Evolutionary conservation across 1,139 yeast species (phyloP), one percentile per base, ranked within the genome.

Genomic region (Lodderomyces pseudojiufengensis): DNA sequence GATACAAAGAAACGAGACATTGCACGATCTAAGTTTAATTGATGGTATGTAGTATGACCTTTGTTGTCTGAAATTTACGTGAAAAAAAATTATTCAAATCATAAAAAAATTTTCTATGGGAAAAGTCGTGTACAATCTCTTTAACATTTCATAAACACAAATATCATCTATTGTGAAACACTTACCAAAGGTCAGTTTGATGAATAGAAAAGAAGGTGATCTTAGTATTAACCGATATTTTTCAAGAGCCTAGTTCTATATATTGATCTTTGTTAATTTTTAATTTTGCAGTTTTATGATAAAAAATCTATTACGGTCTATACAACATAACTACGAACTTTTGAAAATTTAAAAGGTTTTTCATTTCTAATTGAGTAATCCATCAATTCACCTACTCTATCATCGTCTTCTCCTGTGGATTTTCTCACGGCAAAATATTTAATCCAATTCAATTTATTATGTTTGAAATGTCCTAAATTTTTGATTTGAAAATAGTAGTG

Each of bases 1-100:
- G 81, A 67, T 42, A 78, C 82, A 68, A 84, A 83, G 74, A 83
- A 83, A 61, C 87, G 76, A 46, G 92, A 82, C 90, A 83, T 83
- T 25, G 21, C 41, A 18, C 9, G 23, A 11, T 27, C 27, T 26
- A 13, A 25, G 14, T 29, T 9, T 13, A 22, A n/a, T 22, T 25
- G 11, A n/a, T n/a, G n/a, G n/a, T n/a, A n/a, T n/a, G n/a, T n/a
- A n/a, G n/a, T n/a, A n/a, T n/a, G n/a, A n/a, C n/a, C n/a, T n/a
- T n/a, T n/a, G n/a, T n/a, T n/a, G n/a, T n/a, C n/a, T 22, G 20
- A 20, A 10, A n/a, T 24, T 5, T 18, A 22, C 22, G 18, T 23
- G 22, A 23, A 30, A 30, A 33, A 27, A 29, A 30, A 27, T 27
- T 16, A 11, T 10, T 9, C 30, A 24, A 24, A 27, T 32, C 35